phyloP scores from a whole-genome alignment of 148 eudicot genomes.

The Silene uniflora region DNA sequence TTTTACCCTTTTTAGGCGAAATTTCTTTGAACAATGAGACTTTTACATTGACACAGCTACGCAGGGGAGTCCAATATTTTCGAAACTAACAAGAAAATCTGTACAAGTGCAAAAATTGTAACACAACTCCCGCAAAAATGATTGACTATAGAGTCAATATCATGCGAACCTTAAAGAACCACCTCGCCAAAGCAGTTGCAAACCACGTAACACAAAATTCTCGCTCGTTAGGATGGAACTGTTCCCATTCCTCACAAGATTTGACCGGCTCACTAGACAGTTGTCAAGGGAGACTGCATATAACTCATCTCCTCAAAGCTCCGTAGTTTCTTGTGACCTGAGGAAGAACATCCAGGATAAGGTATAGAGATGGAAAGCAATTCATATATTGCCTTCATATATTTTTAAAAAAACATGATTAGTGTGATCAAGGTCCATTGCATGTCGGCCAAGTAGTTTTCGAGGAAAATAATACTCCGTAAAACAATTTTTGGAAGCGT shows the following conservation, averaged over 20 bases:
- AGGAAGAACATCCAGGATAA: constrained; percentile 1
- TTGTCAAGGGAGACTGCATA: background rate
- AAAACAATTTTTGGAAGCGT: background rate
- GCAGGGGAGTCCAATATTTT: background rate
- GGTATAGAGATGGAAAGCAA: background rate
- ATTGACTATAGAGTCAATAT: too few relatives aligned
- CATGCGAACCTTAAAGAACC: too few relatives aligned
- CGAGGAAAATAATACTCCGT: background rate
- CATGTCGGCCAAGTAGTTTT: background rate
- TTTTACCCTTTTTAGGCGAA: too few relatives aligned
- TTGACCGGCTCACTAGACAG: background rate
- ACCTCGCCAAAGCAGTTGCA: background rate
- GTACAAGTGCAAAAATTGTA: background rate
- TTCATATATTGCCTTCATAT: background rate
- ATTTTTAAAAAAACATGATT: background rate
- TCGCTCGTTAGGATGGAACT: background rate
- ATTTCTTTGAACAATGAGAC: too few relatives aligned
- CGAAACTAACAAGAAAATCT: background rate
- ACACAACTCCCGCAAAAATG: too few relatives aligned
- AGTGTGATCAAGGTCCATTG: background rate
- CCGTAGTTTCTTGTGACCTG: constrained; percentile 58
- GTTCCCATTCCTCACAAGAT: background rate
- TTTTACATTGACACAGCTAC: background rate
- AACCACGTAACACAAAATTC: background rate
- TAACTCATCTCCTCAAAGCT: constrained; percentile 39